Conservation (phyloP, 768 basidiomycete genomes). For the Suillus weaverae region DNA sequence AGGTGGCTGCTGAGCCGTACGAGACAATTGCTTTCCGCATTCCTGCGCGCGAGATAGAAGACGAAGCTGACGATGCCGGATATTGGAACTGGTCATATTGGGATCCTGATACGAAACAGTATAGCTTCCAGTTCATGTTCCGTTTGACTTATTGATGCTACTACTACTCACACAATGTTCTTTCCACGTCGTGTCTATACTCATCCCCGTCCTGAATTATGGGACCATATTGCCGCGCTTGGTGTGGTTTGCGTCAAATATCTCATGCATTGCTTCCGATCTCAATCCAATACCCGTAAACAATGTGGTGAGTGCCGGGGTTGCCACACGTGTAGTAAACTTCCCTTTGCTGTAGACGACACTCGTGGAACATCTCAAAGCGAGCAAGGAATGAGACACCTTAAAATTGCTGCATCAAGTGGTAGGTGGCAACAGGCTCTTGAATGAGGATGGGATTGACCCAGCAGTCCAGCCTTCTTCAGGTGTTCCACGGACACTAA, state of each 20-base stretch:
- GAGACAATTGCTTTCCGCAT: conserved; percentile 99
- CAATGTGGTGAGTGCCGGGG: neutral
- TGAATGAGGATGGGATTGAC: neutral
- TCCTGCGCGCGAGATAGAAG: conserved; percentile 95
- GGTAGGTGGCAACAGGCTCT: neutral
- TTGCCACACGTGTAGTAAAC: neutral
- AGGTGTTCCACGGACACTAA: neutral
- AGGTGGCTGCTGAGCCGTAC: conserved; percentile 99
- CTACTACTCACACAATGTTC: conserved; percentile 3
- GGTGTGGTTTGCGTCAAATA: neutral
- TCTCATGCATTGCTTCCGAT: neutral
- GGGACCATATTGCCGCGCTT: neutral
- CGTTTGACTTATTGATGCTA: conserved; percentile 44
- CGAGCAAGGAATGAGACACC: too few relatives aligned
- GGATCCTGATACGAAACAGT: conserved; percentile 99
- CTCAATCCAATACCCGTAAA: conserved; percentile 22
- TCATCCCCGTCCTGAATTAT: neutral
- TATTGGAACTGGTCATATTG: conserved; percentile 99
- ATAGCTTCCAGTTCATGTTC: conserved; percentile 98
- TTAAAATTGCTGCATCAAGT: neutral
- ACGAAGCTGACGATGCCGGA: conserved; percentile 86
- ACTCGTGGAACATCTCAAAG: too few relatives aligned
- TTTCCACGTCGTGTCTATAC: neutral
- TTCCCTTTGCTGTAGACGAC: neutral
- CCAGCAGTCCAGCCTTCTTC: neutral